Base-by-base conservation (phyloP, 352 stramenopile species). In the Phytophthora hybrid region DNA sequence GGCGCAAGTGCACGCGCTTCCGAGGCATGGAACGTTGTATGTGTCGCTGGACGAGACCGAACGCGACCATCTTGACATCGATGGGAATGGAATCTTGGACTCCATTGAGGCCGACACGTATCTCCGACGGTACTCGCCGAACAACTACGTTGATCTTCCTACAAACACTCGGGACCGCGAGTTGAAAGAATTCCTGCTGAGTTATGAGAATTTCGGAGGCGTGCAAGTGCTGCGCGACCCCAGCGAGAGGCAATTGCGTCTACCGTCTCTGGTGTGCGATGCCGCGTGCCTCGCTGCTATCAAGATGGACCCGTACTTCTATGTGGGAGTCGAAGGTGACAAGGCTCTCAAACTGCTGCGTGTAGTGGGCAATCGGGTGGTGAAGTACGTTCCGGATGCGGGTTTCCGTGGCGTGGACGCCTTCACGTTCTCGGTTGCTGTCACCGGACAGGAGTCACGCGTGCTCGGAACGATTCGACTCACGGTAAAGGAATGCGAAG, bases 1-100 rank as follows among this genome's bases (percentile, higher is more conserved):
- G 14, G 87, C 84, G 1, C 79, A 80, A 23, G 21, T 97, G 10
- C 66, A 89, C 60, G 86, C 87, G 0, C 68, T 97, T 9, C 90
- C 90, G 14, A 80, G 91, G 32, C 87, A 95, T 55, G 90, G 90
- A 1, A 87, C 81, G 31, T 72, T 97, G 3, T 90, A 83, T 26
- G 73, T 93, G 0, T 60, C 66, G 16, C 66, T 92, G 46, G 55
- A 85, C 9, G 74, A 88, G 66, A 92, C 84, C 2, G 85, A 92
- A 34, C 74, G 77, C 0, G 88, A 94, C 39, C 77, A 93, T 37
- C 67, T 92, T n/a, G 88, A 94, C 41, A 60, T 74, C 14, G 84
- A 94, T 32, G 63, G 76, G 34, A 90, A 94, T 37, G 71, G 74
- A 16, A 65, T 90, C 16, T 59, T 94, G 19, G 85, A 92, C 55